Evolutionary conservation across 2,329 filamentous ascomycete species (phyloP).

Genomic region (Arthrobotrys sinensis): DNA sequence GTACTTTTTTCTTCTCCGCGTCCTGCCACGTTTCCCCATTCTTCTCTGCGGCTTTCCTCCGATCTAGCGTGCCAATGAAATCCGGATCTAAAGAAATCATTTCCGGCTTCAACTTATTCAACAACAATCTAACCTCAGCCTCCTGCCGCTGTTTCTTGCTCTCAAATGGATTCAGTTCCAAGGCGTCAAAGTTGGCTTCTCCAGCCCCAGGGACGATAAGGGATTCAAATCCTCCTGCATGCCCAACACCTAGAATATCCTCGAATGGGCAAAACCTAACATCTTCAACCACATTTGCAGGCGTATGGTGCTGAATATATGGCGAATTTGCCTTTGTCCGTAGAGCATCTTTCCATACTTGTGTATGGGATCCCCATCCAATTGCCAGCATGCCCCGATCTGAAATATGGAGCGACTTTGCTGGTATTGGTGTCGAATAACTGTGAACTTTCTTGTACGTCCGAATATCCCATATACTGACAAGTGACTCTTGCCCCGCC

Average conservation of each 20-base stretch:
- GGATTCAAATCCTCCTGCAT: slow-evolving; percentile 88
- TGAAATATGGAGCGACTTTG: slow-evolving; percentile 86
- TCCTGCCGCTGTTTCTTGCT: slow-evolving; percentile 93
- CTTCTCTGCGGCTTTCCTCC: slow-evolving; percentile 82
- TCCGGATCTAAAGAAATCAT: slow-evolving; percentile 97
- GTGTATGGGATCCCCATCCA: slow-evolving; percentile 89
- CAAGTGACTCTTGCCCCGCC: slow-evolving; percentile 87
- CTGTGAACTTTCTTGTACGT: slow-evolving; percentile 94
- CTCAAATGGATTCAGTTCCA: slow-evolving; percentile 96
- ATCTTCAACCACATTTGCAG: slow-evolving; percentile 84
- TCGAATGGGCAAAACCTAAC: slow-evolving; percentile 95
- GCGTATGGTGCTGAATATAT: slow-evolving; percentile 93
- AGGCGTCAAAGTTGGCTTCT: slow-evolving; percentile 94
- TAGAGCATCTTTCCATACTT: slow-evolving; percentile 88
- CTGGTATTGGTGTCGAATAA: slow-evolving; percentile 87
- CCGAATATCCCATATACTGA: slow-evolving; percentile 96
- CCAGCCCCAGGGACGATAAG: slow-evolving; percentile 94
- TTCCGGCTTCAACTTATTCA: slow-evolving; percentile 95
- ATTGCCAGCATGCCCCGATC: slow-evolving; percentile 90
- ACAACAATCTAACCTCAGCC: slow-evolving; percentile 85
- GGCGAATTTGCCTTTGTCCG: slow-evolving; percentile 79
- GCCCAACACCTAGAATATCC: slow-evolving; percentile 88
- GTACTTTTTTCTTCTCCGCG: slow-evolving; percentile 69
- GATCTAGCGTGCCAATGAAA: slow-evolving; percentile 89
- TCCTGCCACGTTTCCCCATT: slow-evolving; percentile 86